These are phyloP conservation scores for Chaetomiaceae sp. DNA, from an alignment of 2,329 filamentous ascomycete genomes.

Conservation along the genomic window DNA sequence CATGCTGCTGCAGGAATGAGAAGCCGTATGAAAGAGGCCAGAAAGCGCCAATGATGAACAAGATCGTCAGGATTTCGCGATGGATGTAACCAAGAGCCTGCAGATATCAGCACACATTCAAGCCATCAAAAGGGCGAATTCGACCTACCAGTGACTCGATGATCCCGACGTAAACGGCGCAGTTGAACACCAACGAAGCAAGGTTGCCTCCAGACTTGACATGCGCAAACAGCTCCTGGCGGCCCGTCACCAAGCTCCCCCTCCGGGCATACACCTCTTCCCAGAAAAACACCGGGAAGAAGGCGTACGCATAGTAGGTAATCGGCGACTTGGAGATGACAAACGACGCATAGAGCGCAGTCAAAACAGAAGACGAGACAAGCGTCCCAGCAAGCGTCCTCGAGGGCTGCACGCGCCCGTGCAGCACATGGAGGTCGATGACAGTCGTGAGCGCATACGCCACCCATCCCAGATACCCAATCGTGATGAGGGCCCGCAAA, in stretches of 20 bases:
- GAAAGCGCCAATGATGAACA: slow-evolving; percentile 69
- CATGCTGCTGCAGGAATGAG: slow-evolving; percentile 65
- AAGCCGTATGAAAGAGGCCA: slow-evolving; percentile 76
- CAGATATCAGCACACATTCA: slow-evolving; percentile 20
- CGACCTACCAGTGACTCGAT: slow-evolving; percentile 69
- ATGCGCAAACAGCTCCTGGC: slow-evolving; percentile 64
- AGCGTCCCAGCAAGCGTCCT: slow-evolving; percentile 56
- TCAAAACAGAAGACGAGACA: slow-evolving; percentile 72
- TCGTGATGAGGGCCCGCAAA: slow-evolving; percentile 78
- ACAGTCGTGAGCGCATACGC: slow-evolving; percentile 86
- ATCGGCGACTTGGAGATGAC: slow-evolving; percentile 71
- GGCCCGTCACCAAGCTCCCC: slow-evolving; percentile 62
- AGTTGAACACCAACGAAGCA: slow-evolving; percentile 58
- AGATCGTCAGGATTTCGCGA: slow-evolving; percentile 76
- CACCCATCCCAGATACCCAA: slow-evolving; percentile 94
- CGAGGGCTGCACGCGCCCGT: slow-evolving; percentile 60
- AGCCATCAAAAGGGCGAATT: not conserved
- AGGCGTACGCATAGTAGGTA: slow-evolving; percentile 85
- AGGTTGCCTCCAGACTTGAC: slow-evolving; percentile 56
- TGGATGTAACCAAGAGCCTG: slow-evolving; percentile 90
- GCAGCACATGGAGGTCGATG: slow-evolving; percentile 80
- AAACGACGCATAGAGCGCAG: slow-evolving; percentile 73
- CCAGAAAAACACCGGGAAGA: slow-evolving; percentile 95
- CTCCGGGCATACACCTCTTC: slow-evolving; percentile 85
- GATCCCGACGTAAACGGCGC: slow-evolving; percentile 64